phyloP scores from a whole-genome alignment of 306 rosid genomes.

The Delonix regia region DNA sequence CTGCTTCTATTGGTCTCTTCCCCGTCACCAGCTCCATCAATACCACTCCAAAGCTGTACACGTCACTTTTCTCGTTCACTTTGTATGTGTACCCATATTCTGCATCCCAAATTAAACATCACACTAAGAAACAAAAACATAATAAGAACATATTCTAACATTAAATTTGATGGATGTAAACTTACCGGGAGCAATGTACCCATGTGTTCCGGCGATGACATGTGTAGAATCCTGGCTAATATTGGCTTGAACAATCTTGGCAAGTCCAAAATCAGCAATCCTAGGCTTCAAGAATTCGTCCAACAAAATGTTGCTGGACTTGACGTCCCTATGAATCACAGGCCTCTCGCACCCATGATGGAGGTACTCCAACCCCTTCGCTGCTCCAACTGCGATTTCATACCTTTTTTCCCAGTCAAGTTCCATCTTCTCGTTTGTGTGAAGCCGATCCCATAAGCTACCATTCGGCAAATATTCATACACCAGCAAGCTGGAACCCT shows the following conservation, averaged over 20 bases:
- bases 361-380: conserved; percentile 89
- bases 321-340: conserved; percentile 88
- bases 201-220: conserved; percentile 88
- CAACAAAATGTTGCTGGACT: conserved; percentile 86
- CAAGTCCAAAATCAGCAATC: conserved; percentile 95
- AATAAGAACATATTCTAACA: not conserved
- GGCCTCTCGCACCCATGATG: conserved; percentile 85
- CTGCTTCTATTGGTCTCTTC: conserved; percentile 75
- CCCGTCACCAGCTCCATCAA: conserved; percentile 84
- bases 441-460: conserved; percentile 91
- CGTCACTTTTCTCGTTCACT: conserved; percentile 93
- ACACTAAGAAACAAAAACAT: not conserved
- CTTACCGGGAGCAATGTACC: conserved; percentile 97
- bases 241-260: conserved; percentile 68
- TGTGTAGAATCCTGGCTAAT: conserved; percentile 62
- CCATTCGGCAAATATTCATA: conserved; percentile 90
- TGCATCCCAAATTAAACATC: conserved; percentile 33
- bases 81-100: conserved; percentile 85
- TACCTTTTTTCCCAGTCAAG: conserved; percentile 88
- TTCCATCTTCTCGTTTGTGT: conserved; percentile 59
- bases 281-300: conserved; percentile 89
- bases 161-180: not conserved
- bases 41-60: conserved; percentile 94
- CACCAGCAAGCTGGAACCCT: conserved; percentile 88
- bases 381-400: conserved; percentile 84